Percentiles rank a stretch among this genome's conserved stretches.
Evolutionary conservation across 129 eudicot genomes (phyloP).

Genomic region (Lactuca saligna): DNA sequence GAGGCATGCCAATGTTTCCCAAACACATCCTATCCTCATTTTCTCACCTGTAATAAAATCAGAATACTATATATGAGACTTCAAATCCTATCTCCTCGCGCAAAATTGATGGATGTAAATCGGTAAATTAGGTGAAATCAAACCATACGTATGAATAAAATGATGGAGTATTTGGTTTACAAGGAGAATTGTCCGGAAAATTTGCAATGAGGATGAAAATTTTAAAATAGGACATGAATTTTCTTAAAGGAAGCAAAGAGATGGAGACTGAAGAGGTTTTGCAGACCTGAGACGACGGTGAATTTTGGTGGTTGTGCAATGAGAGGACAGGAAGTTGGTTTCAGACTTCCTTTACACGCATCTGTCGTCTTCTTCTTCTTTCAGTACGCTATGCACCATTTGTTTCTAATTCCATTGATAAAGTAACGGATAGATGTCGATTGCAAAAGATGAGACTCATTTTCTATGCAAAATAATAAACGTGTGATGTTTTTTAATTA

Average conservation of each 20-base stretch:
- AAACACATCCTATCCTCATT: conserved; percentile 17
- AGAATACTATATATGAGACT: background rate
- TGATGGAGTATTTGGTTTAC: no score
- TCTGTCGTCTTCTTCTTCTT: conserved; percentile 16
- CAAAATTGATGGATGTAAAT: background rate
- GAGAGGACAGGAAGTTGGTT: background rate
- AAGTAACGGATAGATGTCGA: background rate
- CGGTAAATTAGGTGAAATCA: background rate
- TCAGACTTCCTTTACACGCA: conserved; percentile 6
- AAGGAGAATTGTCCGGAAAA: no score
- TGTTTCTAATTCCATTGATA: background rate
- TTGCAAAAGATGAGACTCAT: background rate
- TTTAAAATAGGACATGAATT: background rate
- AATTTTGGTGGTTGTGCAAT: background rate
- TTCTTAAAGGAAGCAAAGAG: background rate
- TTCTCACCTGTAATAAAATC: background rate
- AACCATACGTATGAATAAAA: background rate
- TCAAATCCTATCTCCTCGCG: background rate
- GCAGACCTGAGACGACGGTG: conserved; percentile 12
- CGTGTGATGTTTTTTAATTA: background rate
- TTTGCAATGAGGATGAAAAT: background rate
- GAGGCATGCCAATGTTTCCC: conserved; percentile 22
- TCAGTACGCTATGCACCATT: background rate
- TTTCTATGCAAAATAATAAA: no score
- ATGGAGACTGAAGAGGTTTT: background rate